Percentiles rank a stretch among this genome's conserved stretches.
Evolutionary conservation across 73 alveolate genomes (phyloP).

Genomic region (Breviolum minutum): DNA sequence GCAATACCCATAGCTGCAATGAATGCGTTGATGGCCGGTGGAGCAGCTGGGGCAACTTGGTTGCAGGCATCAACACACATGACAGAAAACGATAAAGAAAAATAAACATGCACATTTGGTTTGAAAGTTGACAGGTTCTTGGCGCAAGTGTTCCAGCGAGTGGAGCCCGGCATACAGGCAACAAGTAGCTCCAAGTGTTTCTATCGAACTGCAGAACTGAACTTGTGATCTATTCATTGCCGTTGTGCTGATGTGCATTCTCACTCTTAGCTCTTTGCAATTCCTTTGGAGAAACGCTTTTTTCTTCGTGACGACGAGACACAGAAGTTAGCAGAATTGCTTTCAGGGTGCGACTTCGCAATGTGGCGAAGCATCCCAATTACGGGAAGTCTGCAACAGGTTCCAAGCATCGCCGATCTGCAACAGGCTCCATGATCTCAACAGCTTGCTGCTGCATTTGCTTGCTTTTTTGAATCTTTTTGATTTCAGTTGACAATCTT

Average conservation of each 20-base stretch:
- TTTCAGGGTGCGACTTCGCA: slow-evolving; percentile 67
- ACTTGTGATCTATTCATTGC: neutral
- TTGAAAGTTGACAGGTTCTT: neutral
- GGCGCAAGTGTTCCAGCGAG: slow-evolving; percentile 80
- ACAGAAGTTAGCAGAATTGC: neutral
- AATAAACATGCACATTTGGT: neutral
- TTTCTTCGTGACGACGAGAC: neutral
- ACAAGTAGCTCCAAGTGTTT: neutral
- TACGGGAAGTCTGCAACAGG: slow-evolving; percentile 80
- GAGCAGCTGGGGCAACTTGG: slow-evolving; percentile 66
- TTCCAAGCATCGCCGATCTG: neutral
- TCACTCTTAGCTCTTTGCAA: too few species aligned
- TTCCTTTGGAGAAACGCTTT: too few species aligned
- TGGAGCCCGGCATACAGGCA: slow-evolving; percentile 80
- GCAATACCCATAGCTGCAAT: slow-evolving; percentile 75
- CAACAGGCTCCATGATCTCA: too few species aligned
- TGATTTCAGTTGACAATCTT: too few species aligned
- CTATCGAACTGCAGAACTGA: neutral
- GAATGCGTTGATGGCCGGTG: slow-evolving; percentile 74
- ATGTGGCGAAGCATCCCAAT: slow-evolving; percentile 79
- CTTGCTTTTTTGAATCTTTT: neutral
- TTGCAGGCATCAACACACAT: neutral
- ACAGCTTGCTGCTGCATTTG: too few species aligned
- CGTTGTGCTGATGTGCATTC: too few species aligned
- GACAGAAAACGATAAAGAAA: neutral